These are phyloP conservation scores for Pseudevernia furfuracea DNA, from an alignment of 495 filamentous ascomycete species.

Conservation along the genomic window DNA sequence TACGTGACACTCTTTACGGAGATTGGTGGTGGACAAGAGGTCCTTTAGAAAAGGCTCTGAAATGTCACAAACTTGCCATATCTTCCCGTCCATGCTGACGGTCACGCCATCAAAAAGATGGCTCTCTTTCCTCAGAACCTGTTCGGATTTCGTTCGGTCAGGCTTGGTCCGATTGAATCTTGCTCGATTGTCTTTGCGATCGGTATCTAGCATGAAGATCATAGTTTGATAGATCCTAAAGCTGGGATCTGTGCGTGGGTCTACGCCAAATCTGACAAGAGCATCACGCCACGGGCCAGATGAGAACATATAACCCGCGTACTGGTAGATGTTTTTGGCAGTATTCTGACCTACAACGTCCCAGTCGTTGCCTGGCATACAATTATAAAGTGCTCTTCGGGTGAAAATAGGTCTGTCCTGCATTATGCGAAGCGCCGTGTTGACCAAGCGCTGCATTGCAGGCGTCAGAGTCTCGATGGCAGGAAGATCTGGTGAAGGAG, in stretches of 20 bases:
- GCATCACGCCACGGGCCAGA: constrained; percentile 87
- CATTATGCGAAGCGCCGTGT: constrained; percentile 52
- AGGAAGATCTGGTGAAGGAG: constrained; percentile 42
- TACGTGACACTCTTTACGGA: constrained; percentile 39
- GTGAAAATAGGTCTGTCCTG: constrained; percentile 77
- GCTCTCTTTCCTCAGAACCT: constrained; percentile 31
- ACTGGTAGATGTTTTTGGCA: constrained; percentile 59
- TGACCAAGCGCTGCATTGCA: constrained; percentile 51
- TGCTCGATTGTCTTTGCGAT: constrained; percentile 18
- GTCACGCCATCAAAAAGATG: constrained; percentile 76
- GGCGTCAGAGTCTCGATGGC: constrained; percentile 40
- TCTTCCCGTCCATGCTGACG: constrained; percentile 64
- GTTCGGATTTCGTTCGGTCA: constrained; percentile 10
- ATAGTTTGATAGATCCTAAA: constrained; percentile 81
- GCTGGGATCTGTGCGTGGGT: constrained; percentile 66
- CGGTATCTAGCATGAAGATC: constrained; percentile 56
- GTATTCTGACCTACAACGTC: constrained; percentile 43
- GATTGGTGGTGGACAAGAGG: constrained; percentile 43
- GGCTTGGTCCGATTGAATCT: constrained; percentile 11
- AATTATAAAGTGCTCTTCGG: constrained; percentile 66
- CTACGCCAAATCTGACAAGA: constrained; percentile 73
- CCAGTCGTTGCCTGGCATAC: constrained; percentile 30
- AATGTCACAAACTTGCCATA: constrained; percentile 92
- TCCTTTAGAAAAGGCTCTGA: constrained; percentile 60
- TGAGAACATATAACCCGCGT: constrained; percentile 81